Base-by-base conservation (phyloP, 257 asterid genomes). In the Penstemon barbatus region DNA sequence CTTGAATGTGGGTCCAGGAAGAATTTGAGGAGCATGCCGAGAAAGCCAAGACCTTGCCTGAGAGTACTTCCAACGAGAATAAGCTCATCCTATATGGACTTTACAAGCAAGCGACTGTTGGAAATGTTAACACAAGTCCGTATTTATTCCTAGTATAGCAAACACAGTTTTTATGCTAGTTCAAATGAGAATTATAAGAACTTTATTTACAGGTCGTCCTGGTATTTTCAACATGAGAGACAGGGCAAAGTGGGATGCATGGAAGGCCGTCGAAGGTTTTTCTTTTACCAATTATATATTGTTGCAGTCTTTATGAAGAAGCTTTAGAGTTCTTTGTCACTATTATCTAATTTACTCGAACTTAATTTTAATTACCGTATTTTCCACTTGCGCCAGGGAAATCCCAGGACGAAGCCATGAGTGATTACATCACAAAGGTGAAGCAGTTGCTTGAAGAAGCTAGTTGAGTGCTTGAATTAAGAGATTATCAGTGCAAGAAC, bases 161-260 rank as follows among this genome's bases (percentile, higher is more conserved):
- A n/a, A 11, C n/a, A 19, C 44, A 25, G 33, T 25, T 25, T 25
- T 25, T 25, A 25, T 63, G 9, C 62, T 52, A 3, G 18, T 25
- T 67, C 13, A 13, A 52, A 48, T 46, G 13, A 38, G n/a, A 69
- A 55, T 69, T 8, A 43, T 25, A 25, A 25, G 2, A 25, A 25
- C 33, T 68, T 8, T 57, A n/a, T 59, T 63, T 71, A 75, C 87
- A 92, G 98, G 83, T 75, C 99, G 97, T 44, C 99, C 99, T 7
- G 97, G 99, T 65, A 69, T 93, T 0, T 84, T 93, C 70, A 80
- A 77, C 83, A 59, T 71, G 96, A 90, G 74, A 84, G 97, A 88
- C 61, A 81, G 90, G 78, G 96, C 96, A 46, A 93, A 93, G 83
- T 93, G 99, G 99, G 99, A 93, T 75, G 97, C 97, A 1, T 93